Percentiles rank a stretch among this genome's conserved stretches.
These are phyloP conservation scores for Striga hermonthica DNA, from an alignment of 305 asterid species.

Conservation along the genomic window DNA sequence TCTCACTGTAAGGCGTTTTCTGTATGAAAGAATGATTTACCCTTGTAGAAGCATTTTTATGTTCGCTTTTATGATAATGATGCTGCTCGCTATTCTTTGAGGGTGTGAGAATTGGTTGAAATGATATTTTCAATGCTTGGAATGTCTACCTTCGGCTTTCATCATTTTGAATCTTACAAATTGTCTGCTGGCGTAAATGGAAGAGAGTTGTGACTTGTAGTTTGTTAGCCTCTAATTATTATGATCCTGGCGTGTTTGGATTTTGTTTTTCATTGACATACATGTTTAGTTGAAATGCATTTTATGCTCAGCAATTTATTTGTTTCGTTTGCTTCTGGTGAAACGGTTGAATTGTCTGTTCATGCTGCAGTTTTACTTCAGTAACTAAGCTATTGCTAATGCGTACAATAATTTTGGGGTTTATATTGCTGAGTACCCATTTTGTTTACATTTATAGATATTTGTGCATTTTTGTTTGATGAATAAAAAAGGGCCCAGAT, in stretches of 20 bases:
- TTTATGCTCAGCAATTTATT: neutral
- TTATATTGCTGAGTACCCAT: neutral
- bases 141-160: constrained; percentile 5
- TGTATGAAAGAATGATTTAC: neutral
- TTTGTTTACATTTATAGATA: neutral
- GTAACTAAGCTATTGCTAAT: neutral
- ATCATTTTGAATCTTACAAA: constrained; percentile 2
- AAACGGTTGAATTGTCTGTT: neutral
- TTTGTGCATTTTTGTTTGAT: neutral
- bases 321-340: neutral
- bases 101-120: neutral
- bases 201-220: neutral
- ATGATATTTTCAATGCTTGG: neutral
- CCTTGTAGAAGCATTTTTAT: neutral
- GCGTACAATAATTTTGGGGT: neutral
- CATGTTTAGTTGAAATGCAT: neutral
- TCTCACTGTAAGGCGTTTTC: constrained; percentile 62
- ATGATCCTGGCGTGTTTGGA: too few relatives aligned
- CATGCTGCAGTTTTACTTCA: neutral
- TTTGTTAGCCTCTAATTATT: neutral
- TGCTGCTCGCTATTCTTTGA: neutral
- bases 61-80: neutral
- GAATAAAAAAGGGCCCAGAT: neutral
- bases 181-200: neutral
- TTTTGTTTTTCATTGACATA: neutral